phyloP scores from a whole-genome alignment of 768 basidiomycete genomes.

The Russula dissimulans region DNA sequence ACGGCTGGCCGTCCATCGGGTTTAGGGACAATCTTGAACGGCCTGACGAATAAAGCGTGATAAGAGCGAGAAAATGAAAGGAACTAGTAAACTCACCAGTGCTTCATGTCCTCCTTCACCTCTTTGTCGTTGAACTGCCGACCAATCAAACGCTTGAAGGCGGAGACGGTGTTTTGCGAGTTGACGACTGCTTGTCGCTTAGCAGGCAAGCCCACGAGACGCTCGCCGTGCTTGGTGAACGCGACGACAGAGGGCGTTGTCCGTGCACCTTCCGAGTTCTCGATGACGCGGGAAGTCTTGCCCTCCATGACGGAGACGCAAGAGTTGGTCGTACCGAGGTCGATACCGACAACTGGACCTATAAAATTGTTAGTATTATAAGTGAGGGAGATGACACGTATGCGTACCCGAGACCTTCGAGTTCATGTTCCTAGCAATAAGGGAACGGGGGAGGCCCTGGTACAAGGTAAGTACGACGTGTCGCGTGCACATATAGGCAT shows the following conservation, averaged over 20 bases:
- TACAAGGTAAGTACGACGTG: slow-evolving; percentile 11
- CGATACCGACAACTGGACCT: slow-evolving; percentile 94
- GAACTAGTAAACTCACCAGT: slow-evolving; percentile 47
- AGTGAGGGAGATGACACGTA: not conserved
- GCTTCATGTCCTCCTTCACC: slow-evolving; percentile 82
- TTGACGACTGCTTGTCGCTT: slow-evolving; percentile 98
- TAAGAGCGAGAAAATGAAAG: not conserved
- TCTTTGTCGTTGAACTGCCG: slow-evolving; percentile 89
- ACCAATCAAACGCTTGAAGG: slow-evolving; percentile 91
- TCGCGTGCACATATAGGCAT: not conserved
- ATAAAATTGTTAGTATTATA: not conserved
- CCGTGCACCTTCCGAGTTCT: slow-evolving; percentile 95
- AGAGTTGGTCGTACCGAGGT: slow-evolving; percentile 89
- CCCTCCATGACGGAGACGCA: slow-evolving; percentile 96
- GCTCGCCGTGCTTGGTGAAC: slow-evolving; percentile 97
- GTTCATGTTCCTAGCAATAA: slow-evolving; percentile 90
- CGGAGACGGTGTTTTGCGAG: slow-evolving; percentile 86
- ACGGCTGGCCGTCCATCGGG: slow-evolving; percentile 71
- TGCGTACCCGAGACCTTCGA: slow-evolving; percentile 79
- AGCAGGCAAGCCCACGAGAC: slow-evolving; percentile 90
- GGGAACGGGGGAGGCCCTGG: slow-evolving; percentile 58
- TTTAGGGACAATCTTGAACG: slow-evolving; percentile 68
- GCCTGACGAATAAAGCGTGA: slow-evolving; percentile 36
- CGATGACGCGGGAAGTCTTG: slow-evolving; percentile 87
- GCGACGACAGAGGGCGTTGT: slow-evolving; percentile 98